Evolutionary conservation across 257 asterid species (phyloP).

Genomic region (Ehretia macrophylla): DNA sequence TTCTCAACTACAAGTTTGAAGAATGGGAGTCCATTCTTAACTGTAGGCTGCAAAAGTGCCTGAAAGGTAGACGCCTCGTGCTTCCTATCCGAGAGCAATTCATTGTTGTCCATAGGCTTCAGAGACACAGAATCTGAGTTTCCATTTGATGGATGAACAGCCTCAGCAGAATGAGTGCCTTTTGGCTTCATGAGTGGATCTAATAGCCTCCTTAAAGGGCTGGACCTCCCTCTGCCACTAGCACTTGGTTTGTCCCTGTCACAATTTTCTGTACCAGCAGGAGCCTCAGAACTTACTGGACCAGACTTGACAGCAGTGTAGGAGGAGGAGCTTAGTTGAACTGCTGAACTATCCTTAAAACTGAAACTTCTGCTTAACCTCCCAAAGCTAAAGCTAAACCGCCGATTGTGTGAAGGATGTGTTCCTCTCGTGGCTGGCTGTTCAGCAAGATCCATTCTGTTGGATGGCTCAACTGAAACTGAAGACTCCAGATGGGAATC

Average conservation of each 20-base stretch:
- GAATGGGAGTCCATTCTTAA: constrained; percentile 71
- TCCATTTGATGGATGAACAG: constrained; percentile 16
- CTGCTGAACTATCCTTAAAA: constrained; percentile 55
- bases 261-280: constrained; percentile 34
- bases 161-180: constrained; percentile 39
- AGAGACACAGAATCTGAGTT: constrained; percentile 14
- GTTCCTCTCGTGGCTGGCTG: constrained; percentile 30
- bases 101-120: constrained; percentile 26
- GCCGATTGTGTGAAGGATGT: constrained; percentile 60
- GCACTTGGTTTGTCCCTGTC: constrained; percentile 40
- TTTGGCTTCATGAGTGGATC: constrained; percentile 68
- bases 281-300: constrained; percentile 33
- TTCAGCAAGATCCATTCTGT: constrained; percentile 25
- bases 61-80: constrained; percentile 35
- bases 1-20: constrained; percentile 69
- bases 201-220: constrained; percentile 84
- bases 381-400: constrained; percentile 77
- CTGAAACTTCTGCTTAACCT: constrained; percentile 71
- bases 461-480: constrained; percentile 30
- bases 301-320: constrained; percentile 44
- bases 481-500: constrained; percentile 26
- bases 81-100: constrained; percentile 33
- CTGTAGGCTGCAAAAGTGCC: constrained; percentile 74
- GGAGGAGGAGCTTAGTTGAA: constrained; percentile 38
- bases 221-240: constrained; percentile 51